Conservation (phyloP, 371 early-diverging fungal genomes). For the Fennellomyces sp. region DNA sequence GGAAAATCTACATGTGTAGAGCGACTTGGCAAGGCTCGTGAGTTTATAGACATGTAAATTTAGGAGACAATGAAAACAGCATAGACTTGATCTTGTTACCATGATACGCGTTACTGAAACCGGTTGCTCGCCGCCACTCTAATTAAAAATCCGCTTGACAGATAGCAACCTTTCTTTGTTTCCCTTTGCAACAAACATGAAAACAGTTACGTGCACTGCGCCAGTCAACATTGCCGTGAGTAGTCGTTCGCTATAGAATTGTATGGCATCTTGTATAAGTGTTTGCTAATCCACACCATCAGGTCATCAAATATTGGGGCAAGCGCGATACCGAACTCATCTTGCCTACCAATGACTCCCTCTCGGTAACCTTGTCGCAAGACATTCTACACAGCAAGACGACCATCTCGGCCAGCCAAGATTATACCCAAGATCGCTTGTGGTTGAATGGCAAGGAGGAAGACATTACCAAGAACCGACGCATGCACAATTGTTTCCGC, state of each 20-base stretch:
- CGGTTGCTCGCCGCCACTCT: not conserved
- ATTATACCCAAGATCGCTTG: conserved; percentile 71
- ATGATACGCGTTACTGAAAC: not conserved
- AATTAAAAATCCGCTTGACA: not conserved
- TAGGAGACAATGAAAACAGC: not conserved
- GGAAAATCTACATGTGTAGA: conserved; percentile 47
- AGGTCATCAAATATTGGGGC: conserved; percentile 98
- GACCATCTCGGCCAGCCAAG: conserved; percentile 76
- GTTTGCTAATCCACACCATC: not conserved
- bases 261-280: not conserved
- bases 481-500: conserved; percentile 84
- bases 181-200: conserved; percentile 26
- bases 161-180: not conserved
- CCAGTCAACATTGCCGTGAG: conserved; percentile 98
- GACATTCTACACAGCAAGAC: conserved; percentile 95
- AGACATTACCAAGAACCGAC: conserved; percentile 77
- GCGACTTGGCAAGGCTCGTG: conserved; percentile 9
- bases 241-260: not conserved
- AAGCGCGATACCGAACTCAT: conserved; percentile 90
- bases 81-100: not conserved
- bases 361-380: conserved; percentile 96
- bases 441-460: conserved; percentile 96
- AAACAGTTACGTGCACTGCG: conserved; percentile 85
- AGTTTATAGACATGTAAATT: not conserved
- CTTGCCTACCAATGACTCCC: conserved; percentile 96